These are phyloP conservation scores for Tylopilus vinaceipallidus DNA, from an alignment of 768 basidiomycete species.

Conservation along the genomic window DNA sequence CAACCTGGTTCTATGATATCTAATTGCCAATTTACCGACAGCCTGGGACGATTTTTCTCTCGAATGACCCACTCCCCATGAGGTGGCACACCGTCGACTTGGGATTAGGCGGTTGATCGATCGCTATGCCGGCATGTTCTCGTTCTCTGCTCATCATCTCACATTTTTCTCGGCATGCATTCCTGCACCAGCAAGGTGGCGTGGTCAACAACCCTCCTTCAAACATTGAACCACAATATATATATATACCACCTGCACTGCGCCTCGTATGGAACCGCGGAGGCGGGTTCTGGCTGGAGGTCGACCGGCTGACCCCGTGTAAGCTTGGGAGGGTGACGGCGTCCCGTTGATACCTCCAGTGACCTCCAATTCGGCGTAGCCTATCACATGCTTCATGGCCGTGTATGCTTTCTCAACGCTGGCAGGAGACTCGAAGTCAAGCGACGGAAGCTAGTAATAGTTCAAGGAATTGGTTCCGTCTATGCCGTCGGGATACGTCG, in stretches of 20 bases:
- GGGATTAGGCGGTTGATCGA: constrained; percentile 1
- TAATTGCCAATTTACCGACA: constrained; percentile 11
- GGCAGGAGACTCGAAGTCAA: background rate
- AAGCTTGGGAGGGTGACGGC: constrained; percentile 1
- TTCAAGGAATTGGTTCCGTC: constrained; percentile 1
- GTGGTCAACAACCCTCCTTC: background rate
- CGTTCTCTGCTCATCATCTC: background rate
- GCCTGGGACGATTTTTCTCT: constrained; percentile 1
- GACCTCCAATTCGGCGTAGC: background rate
- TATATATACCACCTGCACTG: background rate
- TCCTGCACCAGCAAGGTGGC: background rate
- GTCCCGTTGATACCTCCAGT: background rate
- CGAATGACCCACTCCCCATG: background rate
- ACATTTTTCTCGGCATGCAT: background rate
- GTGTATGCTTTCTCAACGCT: constrained; percentile 1
- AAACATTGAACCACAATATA: background rate
- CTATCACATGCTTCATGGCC: background rate
- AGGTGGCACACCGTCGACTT: constrained; percentile 1
- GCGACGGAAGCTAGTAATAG: background rate
- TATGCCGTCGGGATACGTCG: constrained; percentile 6
- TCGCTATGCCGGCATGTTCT: constrained; percentile 1
- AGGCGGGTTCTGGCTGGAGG: background rate
- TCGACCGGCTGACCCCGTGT: too few relatives aligned
- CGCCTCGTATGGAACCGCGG: background rate
- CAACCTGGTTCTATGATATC: background rate